These are phyloP conservation scores for Talaromyces pinophilus DNA, from an alignment of 2,329 filamentous ascomycete genomes.

Conservation along the genomic window DNA sequence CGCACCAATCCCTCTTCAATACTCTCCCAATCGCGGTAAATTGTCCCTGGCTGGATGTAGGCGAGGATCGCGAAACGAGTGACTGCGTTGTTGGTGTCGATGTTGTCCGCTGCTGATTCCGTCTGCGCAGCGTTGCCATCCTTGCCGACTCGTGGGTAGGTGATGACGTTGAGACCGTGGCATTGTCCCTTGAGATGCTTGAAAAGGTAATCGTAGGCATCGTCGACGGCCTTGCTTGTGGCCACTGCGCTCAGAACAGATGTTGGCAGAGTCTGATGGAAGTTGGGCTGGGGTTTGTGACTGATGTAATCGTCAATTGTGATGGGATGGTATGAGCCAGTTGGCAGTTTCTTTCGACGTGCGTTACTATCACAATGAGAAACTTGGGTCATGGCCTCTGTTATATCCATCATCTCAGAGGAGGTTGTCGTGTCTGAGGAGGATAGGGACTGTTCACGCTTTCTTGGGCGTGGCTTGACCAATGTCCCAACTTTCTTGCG, in stretches of 20 bases:
- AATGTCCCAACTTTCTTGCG: background rate
- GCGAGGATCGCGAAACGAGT: background rate
- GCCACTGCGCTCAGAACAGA: background rate
- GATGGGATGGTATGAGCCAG: background rate
- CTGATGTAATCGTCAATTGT: constrained; percentile 8
- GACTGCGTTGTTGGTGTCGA: background rate
- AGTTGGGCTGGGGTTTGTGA: background rate
- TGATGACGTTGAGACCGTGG: constrained; percentile 4
- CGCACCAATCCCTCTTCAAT: background rate
- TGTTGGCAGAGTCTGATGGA: background rate
- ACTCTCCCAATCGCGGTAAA: background rate
- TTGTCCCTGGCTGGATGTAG: constrained; percentile 13
- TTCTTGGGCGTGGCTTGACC: background rate
- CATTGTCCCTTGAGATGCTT: constrained; percentile 2
- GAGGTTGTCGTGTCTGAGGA: background rate
- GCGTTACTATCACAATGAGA: background rate
- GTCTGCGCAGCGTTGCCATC: background rate
- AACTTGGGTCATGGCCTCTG: background rate
- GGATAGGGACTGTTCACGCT: background rate
- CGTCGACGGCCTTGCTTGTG: background rate
- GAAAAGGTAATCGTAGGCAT: constrained; percentile 1
- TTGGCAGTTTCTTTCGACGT: background rate
- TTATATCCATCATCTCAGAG: background rate
- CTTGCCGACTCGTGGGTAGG: background rate
- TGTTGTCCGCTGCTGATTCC: background rate